Evolutionary conservation across 805 yeast genomes (phyloP).

Genomic region (Candida ulmi): DNA sequence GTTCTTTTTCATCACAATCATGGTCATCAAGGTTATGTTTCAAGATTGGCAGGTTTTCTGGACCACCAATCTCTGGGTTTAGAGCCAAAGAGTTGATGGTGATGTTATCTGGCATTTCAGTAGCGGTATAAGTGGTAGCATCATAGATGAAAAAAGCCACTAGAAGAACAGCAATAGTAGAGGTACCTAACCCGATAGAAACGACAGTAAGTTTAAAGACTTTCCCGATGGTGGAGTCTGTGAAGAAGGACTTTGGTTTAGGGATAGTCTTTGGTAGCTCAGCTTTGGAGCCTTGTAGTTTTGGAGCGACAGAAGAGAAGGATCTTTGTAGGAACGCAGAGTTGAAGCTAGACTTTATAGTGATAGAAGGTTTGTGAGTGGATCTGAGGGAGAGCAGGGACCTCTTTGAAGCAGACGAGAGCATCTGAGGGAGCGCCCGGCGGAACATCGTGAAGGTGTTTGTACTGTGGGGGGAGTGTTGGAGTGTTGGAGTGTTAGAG

Average conservation of each 20-base stretch:
- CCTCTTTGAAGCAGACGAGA: not conserved
- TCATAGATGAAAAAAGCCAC: constrained; percentile 57
- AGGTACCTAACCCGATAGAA: constrained; percentile 37
- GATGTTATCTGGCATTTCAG: constrained; percentile 35
- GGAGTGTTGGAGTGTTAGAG: too few relatives aligned
- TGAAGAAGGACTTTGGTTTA: constrained; percentile 17
- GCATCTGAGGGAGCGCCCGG: not conserved
- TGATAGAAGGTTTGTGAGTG: too few relatives aligned
- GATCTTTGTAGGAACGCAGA: too few relatives aligned
- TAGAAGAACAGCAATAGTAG: constrained; percentile 35
- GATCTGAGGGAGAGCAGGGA: constrained; percentile 1
- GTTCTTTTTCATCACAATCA: constrained; percentile 43
- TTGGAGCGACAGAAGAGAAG: constrained; percentile 5
- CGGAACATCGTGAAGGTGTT: too few relatives aligned
- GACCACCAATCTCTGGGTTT: constrained; percentile 57
- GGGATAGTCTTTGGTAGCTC: constrained; percentile 21
- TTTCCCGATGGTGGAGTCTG: constrained; percentile 26
- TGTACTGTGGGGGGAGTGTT: too few relatives aligned
- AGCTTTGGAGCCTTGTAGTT: constrained; percentile 1
- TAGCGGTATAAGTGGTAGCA: constrained; percentile 53
- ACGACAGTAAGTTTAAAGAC: constrained; percentile 28
- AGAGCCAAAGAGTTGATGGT: constrained; percentile 48
- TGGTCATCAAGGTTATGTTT: constrained; percentile 50
- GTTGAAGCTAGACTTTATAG: too few relatives aligned
- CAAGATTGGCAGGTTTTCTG: constrained; percentile 62